Evolutionary conservation across 2,329 filamentous ascomycete species (phyloP), one percentile per base, ranked within the genome.

Genomic region (Claviceps africana): DNA sequence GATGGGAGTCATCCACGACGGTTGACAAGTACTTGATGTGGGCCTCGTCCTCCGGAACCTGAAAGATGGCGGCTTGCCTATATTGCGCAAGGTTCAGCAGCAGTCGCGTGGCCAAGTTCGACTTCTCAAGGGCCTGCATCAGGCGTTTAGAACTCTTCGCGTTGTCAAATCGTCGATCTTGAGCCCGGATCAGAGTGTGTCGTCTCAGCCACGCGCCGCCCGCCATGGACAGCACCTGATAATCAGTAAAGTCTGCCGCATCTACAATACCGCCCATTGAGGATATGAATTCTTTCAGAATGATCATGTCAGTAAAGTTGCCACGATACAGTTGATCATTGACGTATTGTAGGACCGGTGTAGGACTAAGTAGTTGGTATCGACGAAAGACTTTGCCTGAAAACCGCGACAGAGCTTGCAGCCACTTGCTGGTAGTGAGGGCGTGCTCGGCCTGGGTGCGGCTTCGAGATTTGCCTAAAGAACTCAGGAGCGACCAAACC

Each of bases 201-300:
- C 83, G 81, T 57, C 87, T 85, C 11, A 98, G 73, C 28, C 83
- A 72, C 50, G 88, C 81, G 15, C 91, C 90, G 55, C 35, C 91
- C 42, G 87, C 88, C 80, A 98, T 89, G 15, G 88, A 89, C 56
- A 87, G 74, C 30, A 95, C 78, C 67, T 96, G 90, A 19, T 83
- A 73, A 59, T 98, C 91, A 31, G 88, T 96, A 62, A 95, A 91
- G 62, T 90, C 88, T 50, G 83, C 79, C 55, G 91, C 85, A 4
- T 90, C 83, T 13, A 91, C 83, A 54, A 98, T 90, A 46, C 94
- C 94, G 19, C 88, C 88, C 93, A 98, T 97, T 2, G 86, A 87
- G 37, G 82, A 82, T 50, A 97, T 85, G 55, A 98, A 78, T 62
- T 97, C 88, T 63, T 93, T 86, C 43, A 98, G 72, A 55, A 98